Conservation (phyloP, 345 rosid species). For the Camelina sativa region DNA sequence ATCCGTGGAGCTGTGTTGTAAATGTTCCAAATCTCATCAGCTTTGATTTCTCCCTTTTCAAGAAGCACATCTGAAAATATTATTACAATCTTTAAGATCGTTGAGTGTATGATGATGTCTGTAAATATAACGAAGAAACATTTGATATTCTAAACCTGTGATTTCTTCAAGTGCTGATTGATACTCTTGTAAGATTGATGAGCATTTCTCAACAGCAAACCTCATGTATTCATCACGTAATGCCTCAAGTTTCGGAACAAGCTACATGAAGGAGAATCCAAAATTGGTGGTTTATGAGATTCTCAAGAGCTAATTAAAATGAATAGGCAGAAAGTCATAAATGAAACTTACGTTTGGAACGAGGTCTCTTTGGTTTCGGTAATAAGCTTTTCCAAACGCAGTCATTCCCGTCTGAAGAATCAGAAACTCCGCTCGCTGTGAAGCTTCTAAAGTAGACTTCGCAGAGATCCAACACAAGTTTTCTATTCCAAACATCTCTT, state of each 20-base stretch:
- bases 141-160: slow-evolving; percentile 57
- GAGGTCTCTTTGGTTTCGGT: slow-evolving; percentile 82
- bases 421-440: slow-evolving; percentile 78
- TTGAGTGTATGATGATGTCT: slow-evolving; percentile 8
- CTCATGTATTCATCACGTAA: slow-evolving; percentile 91
- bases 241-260: slow-evolving; percentile 90
- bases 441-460: slow-evolving; percentile 90
- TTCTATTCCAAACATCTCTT: slow-evolving; percentile 88
- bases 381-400: slow-evolving; percentile 90
- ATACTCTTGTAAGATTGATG: slow-evolving; percentile 76
- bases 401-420: slow-evolving; percentile 98
- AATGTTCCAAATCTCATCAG: slow-evolving; percentile 82
- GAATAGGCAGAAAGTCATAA: no score
- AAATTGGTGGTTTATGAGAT: neutral
- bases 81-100: slow-evolving; percentile 10
- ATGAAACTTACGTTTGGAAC: slow-evolving; percentile 69
- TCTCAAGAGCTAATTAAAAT: slow-evolving; percentile 11
- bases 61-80: slow-evolving; percentile 72
- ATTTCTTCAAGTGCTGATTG: slow-evolving; percentile 90
- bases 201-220: slow-evolving; percentile 81
- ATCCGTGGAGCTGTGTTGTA: slow-evolving; percentile 72
- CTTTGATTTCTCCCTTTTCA: slow-evolving; percentile 75
- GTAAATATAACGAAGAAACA: neutral
- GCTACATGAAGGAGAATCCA: slow-evolving; percentile 52
- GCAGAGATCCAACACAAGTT: slow-evolving; percentile 93